Evolutionary conservation across 2,329 filamentous ascomycete genomes (phyloP).

Genomic region (Beauveria bassiana): DNA sequence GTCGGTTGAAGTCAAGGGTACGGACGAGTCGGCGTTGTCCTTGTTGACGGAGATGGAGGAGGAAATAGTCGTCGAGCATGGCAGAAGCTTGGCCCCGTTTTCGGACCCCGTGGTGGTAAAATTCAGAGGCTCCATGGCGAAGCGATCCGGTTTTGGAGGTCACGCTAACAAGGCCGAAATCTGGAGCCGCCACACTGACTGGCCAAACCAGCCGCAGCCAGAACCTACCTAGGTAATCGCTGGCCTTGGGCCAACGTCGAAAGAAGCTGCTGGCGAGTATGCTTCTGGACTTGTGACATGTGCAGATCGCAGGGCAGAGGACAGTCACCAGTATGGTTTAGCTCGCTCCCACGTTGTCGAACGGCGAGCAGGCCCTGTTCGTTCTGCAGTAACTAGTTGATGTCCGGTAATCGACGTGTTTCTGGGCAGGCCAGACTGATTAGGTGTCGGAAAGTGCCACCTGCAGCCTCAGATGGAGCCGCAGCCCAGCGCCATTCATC

Average conservation of each 20-base stretch:
- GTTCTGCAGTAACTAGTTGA: neutral
- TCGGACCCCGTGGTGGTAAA: conserved; percentile 18
- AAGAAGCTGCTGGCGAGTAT: neutral
- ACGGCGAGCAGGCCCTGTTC: neutral
- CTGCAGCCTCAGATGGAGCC: conserved; percentile 4
- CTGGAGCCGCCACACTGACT: conserved; percentile 5
- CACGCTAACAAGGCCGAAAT: conserved; percentile 7
- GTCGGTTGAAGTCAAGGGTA: neutral
- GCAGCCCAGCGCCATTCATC: neutral
- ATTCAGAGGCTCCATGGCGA: conserved; percentile 18
- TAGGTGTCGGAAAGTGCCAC: neutral
- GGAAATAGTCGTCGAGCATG: conserved; percentile 7
- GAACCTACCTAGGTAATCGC: neutral
- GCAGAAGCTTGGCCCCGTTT: conserved; percentile 16
- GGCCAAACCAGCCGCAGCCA: conserved; percentile 6
- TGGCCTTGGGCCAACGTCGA: neutral
- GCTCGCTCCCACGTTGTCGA: neutral
- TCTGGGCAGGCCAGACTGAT: neutral
- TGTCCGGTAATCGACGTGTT: neutral
- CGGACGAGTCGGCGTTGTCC: neutral
- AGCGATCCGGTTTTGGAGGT: conserved; percentile 6
- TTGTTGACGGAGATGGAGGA: conserved; percentile 1
- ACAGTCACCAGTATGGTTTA: neutral
- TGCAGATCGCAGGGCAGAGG: conserved; percentile 1
- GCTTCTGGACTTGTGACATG: conserved; percentile 1